A percentile compares a stretch with the other conserved stretches of the same genome.
Conservation (phyloP, 805 yeast genomes). For the Myxozyma neotropica region DNA sequence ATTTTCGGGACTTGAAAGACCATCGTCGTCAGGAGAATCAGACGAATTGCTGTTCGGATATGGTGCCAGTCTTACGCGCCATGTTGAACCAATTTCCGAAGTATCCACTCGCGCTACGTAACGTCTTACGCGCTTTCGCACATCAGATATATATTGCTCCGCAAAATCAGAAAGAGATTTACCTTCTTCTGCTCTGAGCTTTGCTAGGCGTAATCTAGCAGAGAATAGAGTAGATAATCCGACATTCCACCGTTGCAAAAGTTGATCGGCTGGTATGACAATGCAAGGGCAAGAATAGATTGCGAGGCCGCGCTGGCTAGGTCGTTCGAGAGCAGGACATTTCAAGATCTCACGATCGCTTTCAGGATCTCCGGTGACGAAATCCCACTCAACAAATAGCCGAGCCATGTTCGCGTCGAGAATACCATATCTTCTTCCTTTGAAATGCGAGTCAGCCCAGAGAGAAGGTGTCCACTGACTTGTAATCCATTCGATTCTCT, state of each 20-base stretch:
- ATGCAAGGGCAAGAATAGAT: slow-evolving; percentile 15
- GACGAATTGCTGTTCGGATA: background rate
- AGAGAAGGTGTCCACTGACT: slow-evolving; percentile 17
- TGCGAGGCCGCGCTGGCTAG: slow-evolving; percentile 3
- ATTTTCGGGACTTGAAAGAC: background rate
- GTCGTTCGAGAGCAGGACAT: slow-evolving; percentile 8
- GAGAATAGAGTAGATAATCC: slow-evolving; percentile 17
- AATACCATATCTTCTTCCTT: slow-evolving; percentile 21
- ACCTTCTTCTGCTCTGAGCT: background rate
- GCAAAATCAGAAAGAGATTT: slow-evolving; percentile 7
- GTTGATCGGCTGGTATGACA: slow-evolving; percentile 16
- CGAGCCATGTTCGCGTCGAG: slow-evolving; percentile 18
- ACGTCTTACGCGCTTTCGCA: background rate
- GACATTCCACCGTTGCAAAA: slow-evolving; percentile 12
- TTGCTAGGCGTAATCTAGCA: background rate
- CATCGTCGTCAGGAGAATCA: background rate
- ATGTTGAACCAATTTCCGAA: slow-evolving; percentile 7
- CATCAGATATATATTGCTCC: background rate
- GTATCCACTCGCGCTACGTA: background rate
- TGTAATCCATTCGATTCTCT: slow-evolving; percentile 7
- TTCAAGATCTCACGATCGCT: background rate
- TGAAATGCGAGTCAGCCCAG: slow-evolving; percentile 23
- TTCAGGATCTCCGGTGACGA: slow-evolving; percentile 4
- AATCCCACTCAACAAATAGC: slow-evolving; percentile 21
- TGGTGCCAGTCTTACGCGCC: background rate